phyloP scores from a whole-genome alignment of 192 early-diverging fungal genomes.

The Rhizophagus prolifer region DNA sequence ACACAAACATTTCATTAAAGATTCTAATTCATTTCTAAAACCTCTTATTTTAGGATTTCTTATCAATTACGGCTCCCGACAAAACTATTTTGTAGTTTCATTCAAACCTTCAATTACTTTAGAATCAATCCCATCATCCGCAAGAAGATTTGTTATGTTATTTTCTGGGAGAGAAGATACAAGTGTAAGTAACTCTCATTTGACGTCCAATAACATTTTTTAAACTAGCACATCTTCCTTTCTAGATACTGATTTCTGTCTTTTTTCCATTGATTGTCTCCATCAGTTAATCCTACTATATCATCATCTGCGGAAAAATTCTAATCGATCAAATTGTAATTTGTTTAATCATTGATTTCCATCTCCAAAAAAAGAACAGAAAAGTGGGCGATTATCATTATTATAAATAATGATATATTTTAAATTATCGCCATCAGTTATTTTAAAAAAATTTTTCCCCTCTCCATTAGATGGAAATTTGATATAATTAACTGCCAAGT shows the following conservation, averaged over 20 bases:
- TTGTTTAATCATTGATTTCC: too few species aligned
- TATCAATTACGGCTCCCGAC: not conserved
- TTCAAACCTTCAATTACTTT: constrained; percentile 1
- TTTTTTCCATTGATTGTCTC: constrained; percentile 8
- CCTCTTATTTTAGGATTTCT: constrained; percentile 2
- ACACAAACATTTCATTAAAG: constrained; percentile 6
- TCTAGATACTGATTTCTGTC: constrained; percentile 1
- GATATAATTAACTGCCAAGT: too few species aligned
- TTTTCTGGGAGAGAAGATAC: not conserved
- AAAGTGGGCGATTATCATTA: too few species aligned
- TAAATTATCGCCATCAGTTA: too few species aligned
- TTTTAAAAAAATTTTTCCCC: too few species aligned
- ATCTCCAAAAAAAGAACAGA: too few species aligned
- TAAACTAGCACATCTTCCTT: constrained; percentile 11
- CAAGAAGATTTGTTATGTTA: constrained; percentile 4
- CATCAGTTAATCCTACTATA: not conserved
- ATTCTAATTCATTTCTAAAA: constrained; percentile 17
- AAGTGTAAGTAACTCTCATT: constrained; percentile 1
- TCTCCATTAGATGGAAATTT: too few species aligned
- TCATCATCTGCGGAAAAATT: not conserved
- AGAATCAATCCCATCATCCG: not conserved
- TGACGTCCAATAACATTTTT: constrained; percentile 9
- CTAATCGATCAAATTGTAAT: too few species aligned
- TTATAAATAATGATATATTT: too few species aligned
- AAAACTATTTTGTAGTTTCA: not conserved